Conservation (phyloP, 257 asterid species). For the Solanum rostratum region DNA sequence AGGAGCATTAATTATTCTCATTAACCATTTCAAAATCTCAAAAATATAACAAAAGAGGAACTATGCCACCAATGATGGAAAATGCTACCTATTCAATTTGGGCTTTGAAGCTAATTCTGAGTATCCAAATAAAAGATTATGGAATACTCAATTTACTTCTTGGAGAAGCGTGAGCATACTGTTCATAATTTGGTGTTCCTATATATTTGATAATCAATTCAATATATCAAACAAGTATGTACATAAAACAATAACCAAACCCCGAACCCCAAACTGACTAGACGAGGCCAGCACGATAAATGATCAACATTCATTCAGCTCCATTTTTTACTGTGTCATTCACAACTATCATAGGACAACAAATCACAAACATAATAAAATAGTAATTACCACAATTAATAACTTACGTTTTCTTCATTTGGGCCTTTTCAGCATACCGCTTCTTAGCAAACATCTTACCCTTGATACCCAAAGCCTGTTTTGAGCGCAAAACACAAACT, state of each 20-base stretch:
- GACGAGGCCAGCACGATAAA: background rate
- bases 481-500: background rate
- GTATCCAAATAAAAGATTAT: background rate
- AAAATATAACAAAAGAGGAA: background rate
- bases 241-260: background rate
- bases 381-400: background rate
- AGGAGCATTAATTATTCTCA: background rate
- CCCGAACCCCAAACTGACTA: background rate
- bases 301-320: background rate
- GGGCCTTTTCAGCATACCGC: conserved; percentile 82
- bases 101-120: background rate
- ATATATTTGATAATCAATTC: background rate
- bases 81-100: background rate
- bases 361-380: background rate
- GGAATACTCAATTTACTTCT: background rate
- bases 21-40: background rate
- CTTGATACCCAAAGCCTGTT: conserved; percentile 86
- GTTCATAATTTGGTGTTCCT: background rate
- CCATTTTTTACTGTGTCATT: background rate
- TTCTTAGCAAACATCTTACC: conserved; percentile 88
- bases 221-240: background rate
- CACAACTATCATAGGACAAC: background rate
- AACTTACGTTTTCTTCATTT: conserved; percentile 86
- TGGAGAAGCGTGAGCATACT: background rate
- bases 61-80: background rate